Conservation (phyloP, 163 green algal species). For the Prototheca stagnorum region DNA sequence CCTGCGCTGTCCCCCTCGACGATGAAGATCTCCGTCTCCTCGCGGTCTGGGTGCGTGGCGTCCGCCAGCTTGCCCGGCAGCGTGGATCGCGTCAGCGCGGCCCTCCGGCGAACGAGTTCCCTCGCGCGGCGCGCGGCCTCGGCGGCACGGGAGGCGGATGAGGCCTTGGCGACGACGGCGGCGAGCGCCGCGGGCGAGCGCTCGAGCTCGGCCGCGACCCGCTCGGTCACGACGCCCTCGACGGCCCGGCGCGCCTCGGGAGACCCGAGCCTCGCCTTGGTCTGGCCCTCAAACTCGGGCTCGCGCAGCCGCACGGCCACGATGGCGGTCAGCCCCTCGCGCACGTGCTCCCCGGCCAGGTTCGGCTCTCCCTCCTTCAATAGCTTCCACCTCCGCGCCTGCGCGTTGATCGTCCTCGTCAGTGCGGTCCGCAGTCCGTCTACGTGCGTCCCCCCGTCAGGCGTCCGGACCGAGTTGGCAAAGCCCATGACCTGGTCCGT, state of each 20-base stretch:
- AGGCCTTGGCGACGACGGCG: slow-evolving; percentile 42
- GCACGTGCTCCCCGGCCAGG: slow-evolving; percentile 74
- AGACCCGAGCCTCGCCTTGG: slow-evolving; percentile 93
- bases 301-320: slow-evolving; percentile 66
- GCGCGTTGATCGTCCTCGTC: slow-evolving; percentile 31
- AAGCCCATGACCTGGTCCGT: slow-evolving; percentile 69
- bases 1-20: slow-evolving; percentile 96
- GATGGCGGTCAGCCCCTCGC: slow-evolving; percentile 76
- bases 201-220: slow-evolving; percentile 47
- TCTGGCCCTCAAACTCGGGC: slow-evolving; percentile 98
- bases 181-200: slow-evolving; percentile 27
- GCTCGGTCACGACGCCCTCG: slow-evolving; percentile 29
- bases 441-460: slow-evolving; percentile 90
- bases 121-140: slow-evolving; percentile 73
- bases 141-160: slow-evolving; percentile 50
- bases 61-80: slow-evolving; percentile 96
- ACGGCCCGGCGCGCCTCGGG: slow-evolving; percentile 63
- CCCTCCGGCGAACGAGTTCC: slow-evolving; percentile 79
- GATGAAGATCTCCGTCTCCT: slow-evolving; percentile 84
- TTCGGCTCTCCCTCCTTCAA: slow-evolving; percentile 63
- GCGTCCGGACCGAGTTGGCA: slow-evolving; percentile 80
- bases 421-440: slow-evolving; percentile 43
- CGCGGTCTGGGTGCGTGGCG: slow-evolving; percentile 48
- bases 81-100: slow-evolving; percentile 52
- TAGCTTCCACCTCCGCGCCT: slow-evolving; percentile 43